These are phyloP conservation scores for Nitzschia sp. DNA, from an alignment of 108 stramenopile species.

Conservation along the genomic window DNA sequence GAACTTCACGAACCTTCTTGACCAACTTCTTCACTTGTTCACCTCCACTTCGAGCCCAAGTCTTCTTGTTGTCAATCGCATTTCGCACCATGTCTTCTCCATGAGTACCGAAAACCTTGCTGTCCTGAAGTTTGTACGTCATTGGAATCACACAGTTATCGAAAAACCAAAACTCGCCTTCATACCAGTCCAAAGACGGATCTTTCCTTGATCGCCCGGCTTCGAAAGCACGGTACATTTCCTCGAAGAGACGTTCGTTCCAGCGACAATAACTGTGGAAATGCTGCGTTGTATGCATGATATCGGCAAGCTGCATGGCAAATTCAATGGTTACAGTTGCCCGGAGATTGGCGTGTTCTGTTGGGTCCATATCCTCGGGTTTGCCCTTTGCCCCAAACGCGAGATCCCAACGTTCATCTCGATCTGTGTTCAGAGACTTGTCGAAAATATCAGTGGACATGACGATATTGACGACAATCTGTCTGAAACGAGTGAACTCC, in stretches of 20 bases:
- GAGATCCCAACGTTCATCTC: slow-evolving; percentile 30
- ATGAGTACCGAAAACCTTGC: slow-evolving; percentile 32
- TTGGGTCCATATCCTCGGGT: background rate
- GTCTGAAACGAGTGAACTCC: slow-evolving; percentile 49
- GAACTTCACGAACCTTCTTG: slow-evolving; percentile 1
- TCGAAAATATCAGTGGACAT: slow-evolving; percentile 56
- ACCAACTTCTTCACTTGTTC: background rate
- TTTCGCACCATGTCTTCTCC: slow-evolving; percentile 16
- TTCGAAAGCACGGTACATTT: slow-evolving; percentile 47
- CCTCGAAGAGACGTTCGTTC: slow-evolving; percentile 52
- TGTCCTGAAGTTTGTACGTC: slow-evolving; percentile 33
- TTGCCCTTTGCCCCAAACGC: slow-evolving; percentile 17
- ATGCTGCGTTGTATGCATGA: slow-evolving; percentile 27
- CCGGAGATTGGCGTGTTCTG: slow-evolving; percentile 5
- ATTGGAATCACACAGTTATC: slow-evolving; percentile 47
- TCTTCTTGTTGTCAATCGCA: slow-evolving; percentile 22
- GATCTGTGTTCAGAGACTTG: slow-evolving; percentile 7
- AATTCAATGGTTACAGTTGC: slow-evolving; percentile 13
- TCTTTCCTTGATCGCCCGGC: slow-evolving; percentile 37
- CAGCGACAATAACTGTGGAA: slow-evolving; percentile 30
- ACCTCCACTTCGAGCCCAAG: slow-evolving; percentile 14
- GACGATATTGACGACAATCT: slow-evolving; percentile 56
- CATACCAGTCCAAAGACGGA: slow-evolving; percentile 52
- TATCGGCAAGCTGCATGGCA: slow-evolving; percentile 21
- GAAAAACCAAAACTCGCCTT: slow-evolving; percentile 48